Conservation (phyloP, 495 filamentous ascomycete species). For the Penicillium canariense region DNA sequence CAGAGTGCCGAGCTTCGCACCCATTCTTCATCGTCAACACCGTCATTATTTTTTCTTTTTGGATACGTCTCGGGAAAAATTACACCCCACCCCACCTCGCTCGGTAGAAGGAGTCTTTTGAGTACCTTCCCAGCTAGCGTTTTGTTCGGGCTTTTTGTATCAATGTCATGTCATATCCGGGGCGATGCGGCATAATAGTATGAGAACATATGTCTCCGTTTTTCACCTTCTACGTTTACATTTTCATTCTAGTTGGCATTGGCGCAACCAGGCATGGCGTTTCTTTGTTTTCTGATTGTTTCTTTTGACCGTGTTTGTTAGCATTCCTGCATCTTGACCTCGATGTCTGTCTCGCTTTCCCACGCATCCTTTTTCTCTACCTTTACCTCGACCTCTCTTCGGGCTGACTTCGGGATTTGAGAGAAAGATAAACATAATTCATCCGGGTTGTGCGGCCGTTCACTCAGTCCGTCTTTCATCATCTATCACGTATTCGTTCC, state of each 20-base stretch:
- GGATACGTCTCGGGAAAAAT: conserved; percentile 2
- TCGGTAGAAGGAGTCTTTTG: neutral
- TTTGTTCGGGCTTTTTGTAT: conserved; percentile 1
- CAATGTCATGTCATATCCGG: conserved; percentile 1
- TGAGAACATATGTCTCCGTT: conserved; percentile 17
- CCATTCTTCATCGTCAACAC: neutral
- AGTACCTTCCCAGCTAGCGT: neutral
- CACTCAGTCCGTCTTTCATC: neutral
- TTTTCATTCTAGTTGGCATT: conserved; percentile 22
- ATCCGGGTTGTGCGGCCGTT: neutral
- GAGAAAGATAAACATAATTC: neutral
- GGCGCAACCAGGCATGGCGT: conserved; percentile 29
- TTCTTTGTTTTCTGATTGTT: conserved; percentile 6
- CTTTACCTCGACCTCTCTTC: neutral
- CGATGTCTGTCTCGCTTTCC: neutral
- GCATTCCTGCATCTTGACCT: conserved; percentile 8
- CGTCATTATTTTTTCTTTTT: neutral
- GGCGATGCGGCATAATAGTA: conserved; percentile 10
- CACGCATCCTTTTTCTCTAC: neutral
- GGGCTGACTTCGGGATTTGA: conserved; percentile 1
- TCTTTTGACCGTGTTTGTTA: neutral
- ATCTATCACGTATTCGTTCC: too few species aligned
- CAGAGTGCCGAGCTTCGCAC: neutral
- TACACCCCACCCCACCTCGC: too few species aligned
- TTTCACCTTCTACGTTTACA: neutral